A percentile compares a stretch with the other conserved stretches of the same genome.
Evolutionary conservation across 805 yeast genomes (phyloP).

Genomic region (Wickerhamomyces subpelliculosus): DNA sequence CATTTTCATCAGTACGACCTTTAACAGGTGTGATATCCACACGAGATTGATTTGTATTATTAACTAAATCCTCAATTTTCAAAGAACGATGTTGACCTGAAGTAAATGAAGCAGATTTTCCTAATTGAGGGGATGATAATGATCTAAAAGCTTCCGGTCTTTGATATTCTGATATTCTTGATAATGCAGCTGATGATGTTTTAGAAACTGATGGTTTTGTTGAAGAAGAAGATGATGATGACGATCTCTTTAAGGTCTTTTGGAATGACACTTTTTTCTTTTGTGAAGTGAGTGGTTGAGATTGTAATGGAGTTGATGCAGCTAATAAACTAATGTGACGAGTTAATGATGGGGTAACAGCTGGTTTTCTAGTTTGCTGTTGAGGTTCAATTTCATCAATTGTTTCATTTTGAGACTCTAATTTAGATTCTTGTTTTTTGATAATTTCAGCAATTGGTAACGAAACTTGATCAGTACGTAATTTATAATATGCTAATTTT

Average conservation of each 20-base stretch:
- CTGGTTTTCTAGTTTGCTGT: neutral
- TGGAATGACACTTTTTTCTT: constrained; percentile 17
- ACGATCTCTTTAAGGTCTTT: constrained; percentile 8
- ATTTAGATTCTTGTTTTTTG: constrained; percentile 8
- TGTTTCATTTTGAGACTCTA: constrained; percentile 1
- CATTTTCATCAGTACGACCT: constrained; percentile 17
- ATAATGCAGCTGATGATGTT: constrained; percentile 2
- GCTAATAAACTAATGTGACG: constrained; percentile 28
- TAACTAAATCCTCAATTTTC: constrained; percentile 11
- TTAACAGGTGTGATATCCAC: constrained; percentile 18
- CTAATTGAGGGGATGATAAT: neutral
- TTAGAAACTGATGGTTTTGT: neutral
- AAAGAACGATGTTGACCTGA: constrained; percentile 5
- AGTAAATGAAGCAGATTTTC: neutral
- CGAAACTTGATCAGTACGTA: constrained; percentile 38
- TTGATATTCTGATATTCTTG: constrained; percentile 7
- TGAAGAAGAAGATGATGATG: neutral
- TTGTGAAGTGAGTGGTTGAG: constrained; percentile 1
- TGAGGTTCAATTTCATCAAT: neutral
- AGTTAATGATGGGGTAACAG: constrained; percentile 17
- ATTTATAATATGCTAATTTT: constrained; percentile 46
- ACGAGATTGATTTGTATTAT: constrained; percentile 6
- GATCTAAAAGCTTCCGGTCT: constrained; percentile 1
- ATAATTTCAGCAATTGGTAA: constrained; percentile 26
- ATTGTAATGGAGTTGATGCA: constrained; percentile 23